phyloP scores from a whole-genome alignment of 2,329 filamentous ascomycete species.

The Trichoderma lentiforme region DNA sequence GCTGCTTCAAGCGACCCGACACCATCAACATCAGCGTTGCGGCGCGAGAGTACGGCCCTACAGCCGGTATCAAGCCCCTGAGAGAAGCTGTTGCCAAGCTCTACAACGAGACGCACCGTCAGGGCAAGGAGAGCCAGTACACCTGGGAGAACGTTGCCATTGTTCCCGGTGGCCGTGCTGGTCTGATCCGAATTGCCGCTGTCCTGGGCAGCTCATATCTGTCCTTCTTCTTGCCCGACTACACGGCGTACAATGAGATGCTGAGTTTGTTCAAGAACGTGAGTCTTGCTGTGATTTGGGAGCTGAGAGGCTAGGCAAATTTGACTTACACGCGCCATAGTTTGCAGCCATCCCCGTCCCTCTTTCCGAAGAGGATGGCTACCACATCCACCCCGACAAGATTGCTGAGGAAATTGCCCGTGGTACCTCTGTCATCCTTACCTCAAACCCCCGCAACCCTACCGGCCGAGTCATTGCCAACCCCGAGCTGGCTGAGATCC shows the following conservation, averaged over 20 bases:
- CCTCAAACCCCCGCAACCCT: slow-evolving; percentile 92
- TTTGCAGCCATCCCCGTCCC: slow-evolving; percentile 86
- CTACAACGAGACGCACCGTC: slow-evolving; percentile 88
- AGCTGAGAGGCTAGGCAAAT: background rate
- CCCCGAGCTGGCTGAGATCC: slow-evolving; percentile 82
- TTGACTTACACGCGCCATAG: slow-evolving; percentile 36
- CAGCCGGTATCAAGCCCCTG: slow-evolving; percentile 87
- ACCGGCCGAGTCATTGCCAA: slow-evolving; percentile 85
- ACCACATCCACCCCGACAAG: slow-evolving; percentile 90
- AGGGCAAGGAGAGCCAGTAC: slow-evolving; percentile 85
- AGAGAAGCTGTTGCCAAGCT: slow-evolving; percentile 84
- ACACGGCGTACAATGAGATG: slow-evolving; percentile 98
- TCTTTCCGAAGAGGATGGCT: slow-evolving; percentile 78
- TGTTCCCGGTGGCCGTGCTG: slow-evolving; percentile 87
- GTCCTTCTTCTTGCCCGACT: slow-evolving; percentile 91
- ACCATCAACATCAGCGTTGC: slow-evolving; percentile 74
- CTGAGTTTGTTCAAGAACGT: slow-evolving; percentile 88
- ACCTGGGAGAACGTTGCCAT: slow-evolving; percentile 98
- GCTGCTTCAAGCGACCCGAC: slow-evolving; percentile 79
- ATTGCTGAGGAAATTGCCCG: slow-evolving; percentile 88
- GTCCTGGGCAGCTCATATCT: slow-evolving; percentile 90
- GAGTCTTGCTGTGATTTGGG: slow-evolving; percentile 26
- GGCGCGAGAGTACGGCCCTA: slow-evolving; percentile 87
- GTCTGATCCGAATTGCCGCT: slow-evolving; percentile 90
- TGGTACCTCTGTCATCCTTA: slow-evolving; percentile 83